Evolutionary conservation across 176 grass and related monocot species (phyloP).

Genomic region (Eleusine indica): DNA sequence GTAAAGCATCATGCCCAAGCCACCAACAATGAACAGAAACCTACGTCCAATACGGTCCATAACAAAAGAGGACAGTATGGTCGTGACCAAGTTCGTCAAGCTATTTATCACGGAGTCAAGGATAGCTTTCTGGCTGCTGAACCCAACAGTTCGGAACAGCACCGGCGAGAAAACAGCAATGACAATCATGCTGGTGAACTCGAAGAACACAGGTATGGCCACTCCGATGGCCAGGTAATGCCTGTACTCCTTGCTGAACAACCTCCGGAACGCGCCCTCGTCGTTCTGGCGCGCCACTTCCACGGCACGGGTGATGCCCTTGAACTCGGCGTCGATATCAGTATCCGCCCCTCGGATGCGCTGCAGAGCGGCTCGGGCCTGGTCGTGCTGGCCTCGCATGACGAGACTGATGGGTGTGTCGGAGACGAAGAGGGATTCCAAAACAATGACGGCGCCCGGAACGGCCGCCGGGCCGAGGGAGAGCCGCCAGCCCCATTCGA

Average conservation of each 20-base stretch:
- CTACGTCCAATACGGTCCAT: constrained; percentile 46
- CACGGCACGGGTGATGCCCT: constrained; percentile 45
- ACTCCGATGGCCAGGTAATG: constrained; percentile 61
- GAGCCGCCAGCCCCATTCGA: constrained; percentile 68
- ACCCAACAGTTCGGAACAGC: constrained; percentile 53
- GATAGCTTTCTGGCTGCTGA: constrained; percentile 40
- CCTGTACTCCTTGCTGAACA: constrained; percentile 46
- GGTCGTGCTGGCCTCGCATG: constrained; percentile 46
- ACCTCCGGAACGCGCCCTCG: constrained; percentile 54
- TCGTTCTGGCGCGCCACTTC: constrained; percentile 39
- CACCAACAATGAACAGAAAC: constrained; percentile 46
- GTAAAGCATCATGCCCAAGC: constrained; percentile 43
- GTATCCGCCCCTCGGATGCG: constrained; percentile 40
- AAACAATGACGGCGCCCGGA: constrained; percentile 47
- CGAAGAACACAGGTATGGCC: constrained; percentile 55
- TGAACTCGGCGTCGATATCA: constrained; percentile 59
- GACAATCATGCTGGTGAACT: constrained; percentile 59
- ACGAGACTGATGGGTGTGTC: constrained; percentile 71
- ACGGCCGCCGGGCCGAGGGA: constrained; percentile 63
- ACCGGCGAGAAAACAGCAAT: constrained; percentile 60
- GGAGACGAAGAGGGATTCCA: constrained; percentile 50
- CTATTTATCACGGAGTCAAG: constrained; percentile 43
- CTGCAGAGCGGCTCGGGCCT: constrained; percentile 49
- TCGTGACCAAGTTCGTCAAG: constrained; percentile 30
- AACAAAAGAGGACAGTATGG: constrained; percentile 21